These are phyloP conservation scores for Lecanicillium sp. DNA, from an alignment of 2,329 filamentous ascomycete species.

Conservation along the genomic window DNA sequence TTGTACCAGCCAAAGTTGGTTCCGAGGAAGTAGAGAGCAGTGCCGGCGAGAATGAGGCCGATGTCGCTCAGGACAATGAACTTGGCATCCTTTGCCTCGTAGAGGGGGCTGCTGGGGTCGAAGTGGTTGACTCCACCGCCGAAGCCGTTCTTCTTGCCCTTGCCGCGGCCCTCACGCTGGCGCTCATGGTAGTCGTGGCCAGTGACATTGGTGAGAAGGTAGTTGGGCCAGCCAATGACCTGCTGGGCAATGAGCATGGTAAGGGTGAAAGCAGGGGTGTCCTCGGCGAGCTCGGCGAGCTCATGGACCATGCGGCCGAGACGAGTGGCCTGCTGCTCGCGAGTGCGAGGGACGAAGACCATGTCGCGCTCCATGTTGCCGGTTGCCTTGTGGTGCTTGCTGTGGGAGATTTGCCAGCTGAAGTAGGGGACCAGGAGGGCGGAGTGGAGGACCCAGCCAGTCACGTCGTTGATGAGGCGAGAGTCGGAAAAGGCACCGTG, in stretches of 20 bases:
- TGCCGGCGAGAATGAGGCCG: slow-evolving; percentile 58
- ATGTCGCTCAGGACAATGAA: slow-evolving; percentile 82
- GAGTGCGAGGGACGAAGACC: slow-evolving; percentile 95
- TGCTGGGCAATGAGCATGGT: slow-evolving; percentile 73
- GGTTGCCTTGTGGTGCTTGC: slow-evolving; percentile 99
- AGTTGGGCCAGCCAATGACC: slow-evolving; percentile 86
- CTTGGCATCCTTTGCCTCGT: slow-evolving; percentile 83
- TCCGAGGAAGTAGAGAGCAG: slow-evolving; percentile 59
- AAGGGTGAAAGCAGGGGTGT: slow-evolving; percentile 81
- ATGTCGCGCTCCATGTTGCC: slow-evolving; percentile 97
- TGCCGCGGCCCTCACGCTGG: slow-evolving; percentile 87
- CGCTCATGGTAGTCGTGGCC: slow-evolving; percentile 92
- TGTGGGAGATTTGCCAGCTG: slow-evolving; percentile 98
- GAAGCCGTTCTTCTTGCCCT: slow-evolving; percentile 81
- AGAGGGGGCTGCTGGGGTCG: slow-evolving; percentile 78
- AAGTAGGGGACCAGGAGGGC: slow-evolving; percentile 91
- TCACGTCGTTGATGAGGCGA: slow-evolving; percentile 81
- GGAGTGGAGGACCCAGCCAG: slow-evolving; percentile 88
- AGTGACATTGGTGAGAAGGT: slow-evolving; percentile 85
- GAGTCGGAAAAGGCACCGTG: slow-evolving; percentile 96
- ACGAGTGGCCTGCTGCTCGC: slow-evolving; percentile 69
- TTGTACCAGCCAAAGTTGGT: slow-evolving; percentile 78
- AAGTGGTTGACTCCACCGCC: slow-evolving; percentile 90
- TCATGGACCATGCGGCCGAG: slow-evolving; percentile 72
- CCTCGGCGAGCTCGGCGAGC: slow-evolving; percentile 82